phyloP scores from a whole-genome alignment of 805 yeast genomes.

The Ogataea nonfermentans region DNA sequence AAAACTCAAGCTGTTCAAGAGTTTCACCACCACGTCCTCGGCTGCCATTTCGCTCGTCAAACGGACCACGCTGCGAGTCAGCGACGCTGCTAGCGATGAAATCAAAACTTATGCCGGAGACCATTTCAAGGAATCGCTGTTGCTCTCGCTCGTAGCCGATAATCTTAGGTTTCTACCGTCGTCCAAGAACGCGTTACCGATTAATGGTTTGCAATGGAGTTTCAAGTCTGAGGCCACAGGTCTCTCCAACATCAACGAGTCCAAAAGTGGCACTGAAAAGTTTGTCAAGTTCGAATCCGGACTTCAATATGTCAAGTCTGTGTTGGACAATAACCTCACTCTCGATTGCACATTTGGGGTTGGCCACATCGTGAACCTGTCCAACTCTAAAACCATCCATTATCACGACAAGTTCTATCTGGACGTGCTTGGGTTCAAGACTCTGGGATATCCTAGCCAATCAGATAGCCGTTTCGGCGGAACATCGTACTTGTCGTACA shows the following conservation, averaged over 20 bases:
- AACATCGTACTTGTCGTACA: slow-evolving; percentile 29
- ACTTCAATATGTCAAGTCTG: slow-evolving; percentile 37
- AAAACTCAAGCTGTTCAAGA: slow-evolving; percentile 20
- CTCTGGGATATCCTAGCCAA: slow-evolving; percentile 17
- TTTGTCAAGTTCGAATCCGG: slow-evolving; percentile 39
- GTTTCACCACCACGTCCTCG: slow-evolving; percentile 21
- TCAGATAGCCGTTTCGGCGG: slow-evolving; percentile 19
- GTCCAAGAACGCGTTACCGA: slow-evolving; percentile 41
- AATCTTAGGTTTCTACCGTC: slow-evolving; percentile 38
- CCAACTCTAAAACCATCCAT: slow-evolving; percentile 42
- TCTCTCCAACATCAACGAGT: slow-evolving; percentile 18
- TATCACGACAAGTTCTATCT: slow-evolving; percentile 77
- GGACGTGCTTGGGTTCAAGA: slow-evolving; percentile 35
- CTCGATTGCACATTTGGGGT: slow-evolving; percentile 46
- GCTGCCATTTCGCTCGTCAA: slow-evolving; percentile 60
- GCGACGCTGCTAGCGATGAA: slow-evolving; percentile 52
- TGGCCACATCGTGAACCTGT: slow-evolving; percentile 53
- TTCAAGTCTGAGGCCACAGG: slow-evolving; percentile 47
- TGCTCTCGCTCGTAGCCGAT: slow-evolving; percentile 43
- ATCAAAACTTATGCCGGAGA: slow-evolving; percentile 61
- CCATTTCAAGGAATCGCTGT: slow-evolving; percentile 54
- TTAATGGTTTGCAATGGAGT: slow-evolving; percentile 42
- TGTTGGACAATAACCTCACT: slow-evolving; percentile 46
- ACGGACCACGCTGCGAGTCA: slow-evolving; percentile 52
- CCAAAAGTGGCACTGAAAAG: slow-evolving; percentile 23